phyloP scores from a whole-genome alignment of 208 protist genomes.

The Naegleria lovaniensis region DNA sequence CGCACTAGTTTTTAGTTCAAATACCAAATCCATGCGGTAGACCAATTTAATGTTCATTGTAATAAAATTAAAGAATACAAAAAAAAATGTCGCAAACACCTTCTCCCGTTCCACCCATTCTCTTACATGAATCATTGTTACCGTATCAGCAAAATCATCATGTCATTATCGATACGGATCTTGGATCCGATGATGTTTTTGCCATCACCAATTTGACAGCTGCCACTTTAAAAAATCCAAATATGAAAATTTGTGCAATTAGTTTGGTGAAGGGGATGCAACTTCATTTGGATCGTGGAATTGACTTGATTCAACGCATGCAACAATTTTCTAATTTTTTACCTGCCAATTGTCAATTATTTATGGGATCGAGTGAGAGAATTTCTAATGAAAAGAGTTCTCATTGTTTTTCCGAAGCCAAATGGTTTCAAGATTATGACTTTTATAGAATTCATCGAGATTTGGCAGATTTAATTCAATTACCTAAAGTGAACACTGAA shows the following conservation, averaged over 20 bases:
- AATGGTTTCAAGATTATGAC: neutral
- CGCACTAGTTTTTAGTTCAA: too few species aligned
- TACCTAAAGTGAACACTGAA: neutral
- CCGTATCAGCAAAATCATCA: neutral
- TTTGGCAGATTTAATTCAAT: neutral
- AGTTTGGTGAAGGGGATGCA: neutral
- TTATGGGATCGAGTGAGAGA: neutral
- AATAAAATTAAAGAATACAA: too few species aligned
- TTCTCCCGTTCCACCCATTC: too few species aligned
- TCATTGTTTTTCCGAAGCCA: neutral
- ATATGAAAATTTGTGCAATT: neutral
- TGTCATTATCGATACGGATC: neutral
- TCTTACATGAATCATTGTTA: neutral
- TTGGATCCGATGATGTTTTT: neutral
- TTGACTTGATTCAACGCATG: neutral
- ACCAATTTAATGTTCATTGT: too few species aligned
- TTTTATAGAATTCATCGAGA: neutral
- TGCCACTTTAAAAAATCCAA: neutral
- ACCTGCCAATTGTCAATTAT: neutral
- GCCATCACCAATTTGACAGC: neutral
- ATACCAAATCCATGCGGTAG: too few species aligned
- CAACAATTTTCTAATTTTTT: neutral
- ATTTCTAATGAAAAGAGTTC: neutral
- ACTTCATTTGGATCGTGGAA: neutral
- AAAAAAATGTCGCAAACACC: too few species aligned